Conservation (phyloP, 345 rosid species). For the Salix caprea region DNA sequence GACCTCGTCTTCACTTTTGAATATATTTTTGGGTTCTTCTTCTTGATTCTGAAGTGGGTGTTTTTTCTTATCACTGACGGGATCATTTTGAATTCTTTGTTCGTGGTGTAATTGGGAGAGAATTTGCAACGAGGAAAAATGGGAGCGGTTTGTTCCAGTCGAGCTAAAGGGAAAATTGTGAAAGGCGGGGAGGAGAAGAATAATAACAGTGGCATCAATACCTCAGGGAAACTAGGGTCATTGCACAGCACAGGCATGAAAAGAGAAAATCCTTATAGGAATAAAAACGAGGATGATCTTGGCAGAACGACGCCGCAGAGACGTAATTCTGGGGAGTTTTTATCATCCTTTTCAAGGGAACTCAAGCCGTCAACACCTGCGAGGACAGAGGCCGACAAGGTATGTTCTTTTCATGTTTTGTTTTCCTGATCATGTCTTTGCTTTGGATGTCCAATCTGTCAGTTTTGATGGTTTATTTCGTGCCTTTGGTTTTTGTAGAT, state of each 20-base stretch:
- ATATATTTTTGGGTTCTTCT: not conserved
- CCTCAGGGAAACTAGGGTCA: conserved; percentile 39
- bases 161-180: conserved; percentile 16
- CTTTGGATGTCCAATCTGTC: not conserved
- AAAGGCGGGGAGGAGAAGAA: conserved; percentile 24
- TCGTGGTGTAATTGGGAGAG: not conserved
- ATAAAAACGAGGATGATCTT: conserved; percentile 8
- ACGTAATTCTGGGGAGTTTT: conserved; percentile 37
- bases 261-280: conserved; percentile 22
- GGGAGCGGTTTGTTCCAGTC: conserved; percentile 65
- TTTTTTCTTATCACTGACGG: not conserved
- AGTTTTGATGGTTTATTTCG: not conserved
- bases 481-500: conserved; percentile 26
- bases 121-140: conserved; percentile 28
- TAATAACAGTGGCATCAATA: conserved; percentile 14
- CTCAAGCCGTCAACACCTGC: conserved; percentile 45
- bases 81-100: not conserved
- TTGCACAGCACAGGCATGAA: conserved; percentile 26
- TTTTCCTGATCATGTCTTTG: not conserved
- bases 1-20: not conserved
- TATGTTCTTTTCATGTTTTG: conserved; percentile 11
- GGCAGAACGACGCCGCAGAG: conserved; percentile 13
- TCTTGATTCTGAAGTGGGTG: not conserved
- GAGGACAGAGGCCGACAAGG: conserved; percentile 37
- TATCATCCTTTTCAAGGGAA: conserved; percentile 27